Percentiles rank a stretch among this genome's conserved stretches.
phyloP scores from a whole-genome alignment of 306 rosid species.

The Begonia loranthoides region DNA sequence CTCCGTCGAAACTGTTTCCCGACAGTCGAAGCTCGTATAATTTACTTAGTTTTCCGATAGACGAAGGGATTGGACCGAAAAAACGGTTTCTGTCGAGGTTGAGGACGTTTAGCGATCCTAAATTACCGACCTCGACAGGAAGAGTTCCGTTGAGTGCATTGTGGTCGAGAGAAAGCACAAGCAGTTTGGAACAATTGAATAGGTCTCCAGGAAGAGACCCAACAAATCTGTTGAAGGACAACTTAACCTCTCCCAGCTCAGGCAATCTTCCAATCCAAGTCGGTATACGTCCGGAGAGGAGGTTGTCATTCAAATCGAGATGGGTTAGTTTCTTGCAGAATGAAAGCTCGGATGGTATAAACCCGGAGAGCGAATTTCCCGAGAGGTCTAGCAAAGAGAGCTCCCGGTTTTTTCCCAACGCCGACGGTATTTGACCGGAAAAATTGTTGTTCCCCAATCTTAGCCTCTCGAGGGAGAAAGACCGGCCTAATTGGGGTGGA shows the following conservation, averaged over 20 bases:
- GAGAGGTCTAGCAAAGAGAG: conserved; percentile 67
- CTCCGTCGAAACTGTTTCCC: conserved; percentile 45
- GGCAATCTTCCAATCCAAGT: conserved; percentile 68
- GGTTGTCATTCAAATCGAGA: conserved; percentile 51
- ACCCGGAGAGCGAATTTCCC: conserved; percentile 52
- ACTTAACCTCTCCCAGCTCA: conserved; percentile 63
- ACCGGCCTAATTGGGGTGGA: conserved; percentile 62
- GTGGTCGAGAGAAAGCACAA: conserved; percentile 50
- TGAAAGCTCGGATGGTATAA: conserved; percentile 68
- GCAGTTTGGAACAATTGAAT: conserved; percentile 59
- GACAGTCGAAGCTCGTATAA: conserved; percentile 71
- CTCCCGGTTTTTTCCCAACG: conserved; percentile 43
- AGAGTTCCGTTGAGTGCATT: conserved; percentile 68
- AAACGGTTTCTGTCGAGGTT: conserved; percentile 47
- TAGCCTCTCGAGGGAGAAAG: conserved; percentile 58
- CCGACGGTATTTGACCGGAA: conserved; percentile 57
- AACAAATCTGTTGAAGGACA: conserved; percentile 49
- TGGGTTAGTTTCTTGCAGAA: conserved; percentile 56
- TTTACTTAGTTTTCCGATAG: conserved; percentile 46
- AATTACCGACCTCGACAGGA: conserved; percentile 49
- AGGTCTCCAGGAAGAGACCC: conserved; percentile 59
- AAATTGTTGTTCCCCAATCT: conserved; percentile 64
- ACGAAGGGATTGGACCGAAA: conserved; percentile 44
- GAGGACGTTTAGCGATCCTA: conserved; percentile 56
- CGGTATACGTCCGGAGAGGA: conserved; percentile 56